Percentiles rank a stretch among this genome's conserved stretches.
Evolutionary conservation across 768 basidiomycete genomes (phyloP).

Genomic region (Podaxis sp.): DNA sequence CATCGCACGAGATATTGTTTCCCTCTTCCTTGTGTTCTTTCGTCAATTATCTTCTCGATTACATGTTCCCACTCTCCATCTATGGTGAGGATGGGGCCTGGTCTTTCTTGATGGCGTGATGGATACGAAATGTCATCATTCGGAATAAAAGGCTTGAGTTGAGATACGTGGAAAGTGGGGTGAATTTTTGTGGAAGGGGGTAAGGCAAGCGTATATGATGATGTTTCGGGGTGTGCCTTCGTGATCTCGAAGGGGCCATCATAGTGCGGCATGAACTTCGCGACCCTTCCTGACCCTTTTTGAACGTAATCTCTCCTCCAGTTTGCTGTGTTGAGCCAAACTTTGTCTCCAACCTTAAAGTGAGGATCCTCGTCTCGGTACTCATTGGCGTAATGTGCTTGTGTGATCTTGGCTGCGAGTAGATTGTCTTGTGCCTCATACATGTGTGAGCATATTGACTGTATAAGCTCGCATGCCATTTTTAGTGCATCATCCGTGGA

Average conservation of each 20-base stretch:
- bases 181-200: not conserved
- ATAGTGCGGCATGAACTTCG: not conserved
- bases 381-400: constrained; percentile 2
- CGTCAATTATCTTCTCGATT: not conserved
- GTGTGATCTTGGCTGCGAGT: constrained; percentile 4
- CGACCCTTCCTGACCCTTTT: not conserved
- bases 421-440: constrained; percentile 26
- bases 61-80: not conserved
- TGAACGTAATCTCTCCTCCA: not conserved
- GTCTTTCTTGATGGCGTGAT: not conserved
- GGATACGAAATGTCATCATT: not conserved
- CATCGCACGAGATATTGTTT: not conserved
- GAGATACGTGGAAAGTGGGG: not conserved
- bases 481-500: constrained; percentile 12
- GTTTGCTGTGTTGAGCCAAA: not conserved
- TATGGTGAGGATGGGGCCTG: not conserved
- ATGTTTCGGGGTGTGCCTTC: not conserved
- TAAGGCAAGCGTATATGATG: not conserved
- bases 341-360: not conserved
- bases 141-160: not conserved
- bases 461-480: not conserved
- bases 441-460: constrained; percentile 20
- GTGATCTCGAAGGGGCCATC: not conserved
- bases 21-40: not conserved
- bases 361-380: not conserved